A percentile compares a stretch with the other conserved stretches of the same genome.
Conservation (phyloP, 2,329 filamentous ascomycete genomes). For the Penicillium sp. region DNA sequence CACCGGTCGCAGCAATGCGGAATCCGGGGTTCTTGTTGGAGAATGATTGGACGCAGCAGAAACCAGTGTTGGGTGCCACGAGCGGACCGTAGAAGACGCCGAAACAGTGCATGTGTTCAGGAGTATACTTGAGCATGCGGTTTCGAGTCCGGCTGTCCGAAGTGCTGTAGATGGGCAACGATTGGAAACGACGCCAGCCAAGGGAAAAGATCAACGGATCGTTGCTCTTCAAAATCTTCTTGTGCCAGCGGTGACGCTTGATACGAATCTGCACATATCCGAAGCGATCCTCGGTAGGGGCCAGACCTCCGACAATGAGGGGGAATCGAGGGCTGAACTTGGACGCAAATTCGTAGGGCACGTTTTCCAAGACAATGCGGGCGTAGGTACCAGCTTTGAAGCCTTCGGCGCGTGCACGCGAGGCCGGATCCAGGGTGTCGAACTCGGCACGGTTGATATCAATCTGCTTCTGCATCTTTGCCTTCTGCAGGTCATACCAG, state of each 20-base stretch:
- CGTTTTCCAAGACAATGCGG: conserved; percentile 81
- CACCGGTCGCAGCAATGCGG: conserved; percentile 89
- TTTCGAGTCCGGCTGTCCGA: conserved; percentile 91
- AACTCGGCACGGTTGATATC: conserved; percentile 97
- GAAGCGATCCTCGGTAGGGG: conserved; percentile 90
- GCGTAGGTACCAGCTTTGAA: conserved; percentile 91
- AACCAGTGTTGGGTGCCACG: conserved; percentile 92
- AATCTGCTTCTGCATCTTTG: conserved; percentile 88
- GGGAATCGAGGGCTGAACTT: conserved; percentile 80
- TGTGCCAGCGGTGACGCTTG: conserved; percentile 98
- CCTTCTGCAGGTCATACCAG: conserved; percentile 98
- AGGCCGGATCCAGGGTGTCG: conserved; percentile 77
- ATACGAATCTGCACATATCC: conserved; percentile 94
- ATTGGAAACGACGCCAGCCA: conserved; percentile 94
- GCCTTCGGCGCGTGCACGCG: conserved; percentile 81
- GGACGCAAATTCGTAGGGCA: conserved; percentile 84
- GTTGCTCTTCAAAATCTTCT: conserved; percentile 97
- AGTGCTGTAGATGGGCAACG: conserved; percentile 88
- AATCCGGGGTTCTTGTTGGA: conserved; percentile 83
- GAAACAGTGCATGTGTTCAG: conserved; percentile 99
- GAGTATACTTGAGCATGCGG: conserved; percentile 98
- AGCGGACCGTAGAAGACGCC: conserved; percentile 93
- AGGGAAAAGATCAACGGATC: conserved; percentile 96
- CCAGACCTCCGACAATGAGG: conserved; percentile 85
- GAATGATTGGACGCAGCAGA: conserved; percentile 89